Evolutionary conservation across 2,329 filamentous ascomycete species (phyloP), one percentile per base, ranked within the genome.

Genomic region (Aureobasidium zeae): DNA sequence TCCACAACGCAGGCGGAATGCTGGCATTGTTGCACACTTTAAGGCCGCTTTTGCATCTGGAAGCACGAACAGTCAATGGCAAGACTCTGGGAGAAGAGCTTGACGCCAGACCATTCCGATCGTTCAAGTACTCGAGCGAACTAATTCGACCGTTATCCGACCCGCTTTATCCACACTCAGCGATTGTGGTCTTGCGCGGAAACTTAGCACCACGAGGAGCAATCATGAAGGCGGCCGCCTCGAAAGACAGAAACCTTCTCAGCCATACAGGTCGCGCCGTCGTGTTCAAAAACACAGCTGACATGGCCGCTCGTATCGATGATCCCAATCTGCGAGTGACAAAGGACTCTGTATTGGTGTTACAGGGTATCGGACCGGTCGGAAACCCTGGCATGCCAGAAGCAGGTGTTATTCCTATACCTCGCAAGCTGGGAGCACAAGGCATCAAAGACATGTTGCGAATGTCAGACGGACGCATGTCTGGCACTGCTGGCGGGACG

Each of bases 301-400:
- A 73, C 37, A 55, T 73, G 12, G 64, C 68, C 1, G 46, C 48
- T 7, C 61, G 69, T 0, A 67, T 73, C 20, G 70, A 73, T 43
- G 60, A 65, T 34, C 63, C 66, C 1, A 53, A 64, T 21, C 59
- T 73, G 2, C 47, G 56, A 0, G 69, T 72, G 1, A 66, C 62
- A 0, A 57, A 57, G 37, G 59, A 70, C 32, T 69, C 66, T 1
- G 63, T 73, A 2, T 53, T 73, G 3, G 61, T 73, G 0, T 54
- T 73, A 20, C 67, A 72, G 46, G 61, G 64, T 6, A 72, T 72
- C 20, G 70, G 70, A 0, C 69, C 69, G 1, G 64, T 71, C 4
- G 70, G 70, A 0, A 70, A 72, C 29, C 70, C 70, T 0, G 70
- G 70, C 0, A 73, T 73, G 70, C 70, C 70, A 1, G 70, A 73